Conservation (phyloP, 2,329 filamentous ascomycete genomes). For the Colletotrichum musicola region DNA sequence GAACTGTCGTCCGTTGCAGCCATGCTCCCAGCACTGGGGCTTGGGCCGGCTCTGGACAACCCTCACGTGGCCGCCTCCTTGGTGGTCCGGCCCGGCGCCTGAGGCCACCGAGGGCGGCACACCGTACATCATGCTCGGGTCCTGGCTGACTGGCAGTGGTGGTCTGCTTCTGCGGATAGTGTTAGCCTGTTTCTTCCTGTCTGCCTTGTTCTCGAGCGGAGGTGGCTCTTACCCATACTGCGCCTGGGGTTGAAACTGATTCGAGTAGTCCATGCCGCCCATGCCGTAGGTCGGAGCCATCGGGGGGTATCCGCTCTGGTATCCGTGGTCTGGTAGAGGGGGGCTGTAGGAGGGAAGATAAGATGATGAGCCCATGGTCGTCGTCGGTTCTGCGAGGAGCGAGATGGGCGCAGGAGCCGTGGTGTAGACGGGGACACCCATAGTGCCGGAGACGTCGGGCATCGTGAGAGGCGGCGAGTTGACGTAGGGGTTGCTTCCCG, state of each 20-base stretch:
- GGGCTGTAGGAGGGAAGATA: conserved; percentile 66
- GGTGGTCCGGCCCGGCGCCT: conserved; percentile 47
- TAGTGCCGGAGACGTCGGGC: conserved; percentile 56
- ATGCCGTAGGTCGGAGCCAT: conserved; percentile 57
- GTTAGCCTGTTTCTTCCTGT: conserved; percentile 13
- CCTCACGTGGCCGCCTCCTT: conserved; percentile 67
- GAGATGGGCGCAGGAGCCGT: conserved; percentile 64
- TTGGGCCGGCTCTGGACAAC: conserved; percentile 86
- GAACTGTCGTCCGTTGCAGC: conserved; percentile 95
- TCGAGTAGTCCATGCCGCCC: conserved; percentile 57
- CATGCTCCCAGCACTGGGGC: conserved; percentile 96
- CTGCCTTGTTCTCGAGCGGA: not conserved
- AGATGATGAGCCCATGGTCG: conserved; percentile 55
- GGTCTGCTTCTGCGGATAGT: conserved; percentile 50
- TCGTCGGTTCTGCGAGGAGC: conserved; percentile 63
- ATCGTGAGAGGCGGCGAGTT: conserved; percentile 58
- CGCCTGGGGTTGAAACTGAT: conserved; percentile 48
- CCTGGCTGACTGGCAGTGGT: conserved; percentile 53
- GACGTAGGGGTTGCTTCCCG: conserved; percentile 58
- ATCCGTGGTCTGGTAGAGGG: conserved; percentile 58
- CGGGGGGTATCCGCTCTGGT: conserved; percentile 47
- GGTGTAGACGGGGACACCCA: conserved; percentile 64
- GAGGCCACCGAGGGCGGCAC: conserved; percentile 53
- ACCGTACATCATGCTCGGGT: conserved; percentile 59
- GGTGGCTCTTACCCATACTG: conserved; percentile 55